Percentiles rank a stretch among this genome's conserved stretches.
These are phyloP conservation scores for Xylariaceae sp. DNA, from an alignment of 2,329 filamentous ascomycete genomes.

Conservation along the genomic window DNA sequence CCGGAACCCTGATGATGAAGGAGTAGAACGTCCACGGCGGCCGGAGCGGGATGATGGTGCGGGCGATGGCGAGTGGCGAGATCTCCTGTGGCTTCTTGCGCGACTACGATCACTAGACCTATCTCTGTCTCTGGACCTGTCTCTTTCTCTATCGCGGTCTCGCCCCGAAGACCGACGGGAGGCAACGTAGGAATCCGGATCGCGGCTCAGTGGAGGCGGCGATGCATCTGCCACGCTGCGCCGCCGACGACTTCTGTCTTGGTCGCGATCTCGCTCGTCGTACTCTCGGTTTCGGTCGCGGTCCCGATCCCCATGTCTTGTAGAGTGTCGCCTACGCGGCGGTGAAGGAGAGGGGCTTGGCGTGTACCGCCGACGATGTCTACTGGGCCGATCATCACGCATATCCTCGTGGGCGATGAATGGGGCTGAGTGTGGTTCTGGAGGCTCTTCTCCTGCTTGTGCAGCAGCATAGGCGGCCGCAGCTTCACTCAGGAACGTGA, in stretches of 20 bases:
- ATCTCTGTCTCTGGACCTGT: conserved; percentile 8
- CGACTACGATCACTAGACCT: conserved; percentile 22
- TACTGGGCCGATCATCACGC: conserved; percentile 11
- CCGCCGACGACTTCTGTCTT: background rate
- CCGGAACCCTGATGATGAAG: conserved; percentile 12
- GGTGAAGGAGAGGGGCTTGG: conserved; percentile 23
- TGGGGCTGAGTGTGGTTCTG: conserved; percentile 6
- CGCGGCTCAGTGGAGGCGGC: conserved; percentile 13
- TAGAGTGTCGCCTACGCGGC: conserved; percentile 16
- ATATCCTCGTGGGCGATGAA: conserved; percentile 19
- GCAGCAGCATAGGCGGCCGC: conserved; percentile 28
- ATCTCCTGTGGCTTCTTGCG: conserved; percentile 14
- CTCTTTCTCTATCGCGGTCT: conserved; percentile 7
- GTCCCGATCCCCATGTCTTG: conserved; percentile 13
- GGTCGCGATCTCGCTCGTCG: conserved; percentile 1
- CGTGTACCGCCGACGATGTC: conserved; percentile 17
- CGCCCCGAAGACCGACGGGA: conserved; percentile 4
- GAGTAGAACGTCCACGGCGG: conserved; percentile 13
- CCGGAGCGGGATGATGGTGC: conserved; percentile 13
- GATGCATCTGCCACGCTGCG: conserved; percentile 13
- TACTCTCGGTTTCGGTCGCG: background rate
- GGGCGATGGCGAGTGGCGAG: conserved; percentile 14
- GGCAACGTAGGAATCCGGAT: conserved; percentile 11
- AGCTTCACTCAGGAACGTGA: conserved; percentile 26
- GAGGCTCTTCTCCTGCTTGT: conserved; percentile 15